Evolutionary conservation across 768 basidiomycete species (phyloP), one percentile per base, ranked within the genome.

Genomic region (Rhodocollybia butyracea): DNA sequence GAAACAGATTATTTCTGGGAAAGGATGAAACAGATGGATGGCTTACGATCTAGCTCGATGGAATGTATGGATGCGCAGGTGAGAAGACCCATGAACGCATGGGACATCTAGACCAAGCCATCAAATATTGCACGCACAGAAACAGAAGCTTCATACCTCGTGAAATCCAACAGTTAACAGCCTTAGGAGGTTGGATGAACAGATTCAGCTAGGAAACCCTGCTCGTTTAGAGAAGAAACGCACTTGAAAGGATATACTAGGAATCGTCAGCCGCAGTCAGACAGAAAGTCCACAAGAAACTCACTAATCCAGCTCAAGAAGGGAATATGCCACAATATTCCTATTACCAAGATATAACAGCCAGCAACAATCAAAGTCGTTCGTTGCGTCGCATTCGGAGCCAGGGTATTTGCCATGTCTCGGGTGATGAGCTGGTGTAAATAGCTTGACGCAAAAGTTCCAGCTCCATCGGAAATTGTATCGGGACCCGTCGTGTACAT

Each of bases 231-330:
- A 6, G 51, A 57, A 55, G 45, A n/a, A n/a, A 53, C 84, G 71
- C 71, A 91, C 91, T 94, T 94, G 81, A 94, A 94, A 4, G 91
- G 92, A 68, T 94, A 94, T 65, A 94, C 91, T 93, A 36, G 17
- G 34, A 31, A 53, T 19, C 17, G 34, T 31, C 24, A 64, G 40
- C 40, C 57, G 48, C 7, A 26, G 7, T 12, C 13, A 51, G 15
- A 36, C 15, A 38, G 21, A 43, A 6, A 32, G 42, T n/a, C 11
- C 27, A 29, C 30, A 5, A 51, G 51, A 39, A 15, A 80, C 88
- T 78, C 63, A 91, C 91, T 84, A 60, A 93, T 84, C 59, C 75
- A 71, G 53, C 82, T 87, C 59, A 93, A 68, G 62, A 82, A 74
- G 10, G 89, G 90, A 43, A 91, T 77, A 59, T 65, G 88, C 91